Percentiles rank a stretch among this genome's conserved stretches.
Conservation (phyloP, 1,284 basidiomycete species). For the Volvariella volvacea region DNA sequence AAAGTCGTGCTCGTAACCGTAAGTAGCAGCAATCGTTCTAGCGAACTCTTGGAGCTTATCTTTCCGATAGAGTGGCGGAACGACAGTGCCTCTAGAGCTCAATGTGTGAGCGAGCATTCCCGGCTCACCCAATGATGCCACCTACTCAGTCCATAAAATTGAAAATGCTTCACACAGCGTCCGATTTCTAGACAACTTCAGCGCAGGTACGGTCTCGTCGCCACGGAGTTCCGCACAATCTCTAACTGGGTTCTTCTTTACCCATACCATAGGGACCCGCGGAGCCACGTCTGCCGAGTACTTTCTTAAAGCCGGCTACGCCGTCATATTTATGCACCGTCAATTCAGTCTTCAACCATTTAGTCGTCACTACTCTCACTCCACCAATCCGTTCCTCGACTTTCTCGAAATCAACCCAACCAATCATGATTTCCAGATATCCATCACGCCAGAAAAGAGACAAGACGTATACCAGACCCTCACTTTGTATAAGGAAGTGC, state of each 20-base stretch:
- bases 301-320: conserved; percentile 89
- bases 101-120: conserved; percentile 74
- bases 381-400: conserved; percentile 96
- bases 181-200: conserved; percentile 98
- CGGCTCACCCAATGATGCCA: conserved; percentile 11
- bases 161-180: conserved; percentile 59
- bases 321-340: conserved; percentile 97
- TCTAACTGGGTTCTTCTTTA: conserved; percentile 5
- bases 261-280: conserved; percentile 64
- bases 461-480: conserved; percentile 70
- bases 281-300: conserved; percentile 98
- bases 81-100: conserved; percentile 91
- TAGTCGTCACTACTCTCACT: conserved; percentile 95
- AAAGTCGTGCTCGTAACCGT: conserved; percentile 94
- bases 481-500: conserved; percentile 76
- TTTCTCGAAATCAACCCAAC: conserved; percentile 65
- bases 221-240: conserved; percentile 6
- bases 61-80: conserved; percentile 78
- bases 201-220: conserved; percentile 65
- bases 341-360: conserved; percentile 97
- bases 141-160: no score
- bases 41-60: conserved; percentile 6
- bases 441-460: conserved; percentile 62
- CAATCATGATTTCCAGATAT: conserved; percentile 39
- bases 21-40: conserved; percentile 22